phyloP scores from a whole-genome alignment of 306 rosid species.

The Mimosa pudica region DNA sequence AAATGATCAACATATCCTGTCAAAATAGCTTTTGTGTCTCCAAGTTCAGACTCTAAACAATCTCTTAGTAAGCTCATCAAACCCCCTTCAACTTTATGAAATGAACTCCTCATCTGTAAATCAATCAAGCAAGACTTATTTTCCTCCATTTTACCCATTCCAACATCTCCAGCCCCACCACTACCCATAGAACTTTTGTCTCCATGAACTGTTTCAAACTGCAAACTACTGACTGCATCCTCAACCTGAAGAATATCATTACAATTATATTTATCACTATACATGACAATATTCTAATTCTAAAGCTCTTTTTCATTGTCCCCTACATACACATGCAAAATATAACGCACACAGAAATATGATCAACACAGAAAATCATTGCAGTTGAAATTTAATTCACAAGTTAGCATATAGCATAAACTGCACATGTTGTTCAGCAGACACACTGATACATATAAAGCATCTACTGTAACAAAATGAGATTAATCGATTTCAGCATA shows the following conservation, averaged over 20 bases:
- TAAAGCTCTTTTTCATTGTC: background rate
- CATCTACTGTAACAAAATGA: background rate
- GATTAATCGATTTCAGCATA: background rate
- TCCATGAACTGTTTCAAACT: conserved; percentile 30
- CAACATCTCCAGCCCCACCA: conserved; percentile 33
- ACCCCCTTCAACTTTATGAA: conserved; percentile 63
- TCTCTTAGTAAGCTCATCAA: conserved; percentile 63
- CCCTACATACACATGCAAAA: conserved; percentile 24
- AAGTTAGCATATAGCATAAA: conserved; percentile 19
- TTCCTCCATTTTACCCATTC: conserved; percentile 42
- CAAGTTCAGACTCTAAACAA: conserved; percentile 71
- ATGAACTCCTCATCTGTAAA: conserved; percentile 51
- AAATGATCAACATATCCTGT: conserved; percentile 73
- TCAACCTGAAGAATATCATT: conserved; percentile 43
- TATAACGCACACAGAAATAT: background rate
- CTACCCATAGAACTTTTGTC: conserved; percentile 28
- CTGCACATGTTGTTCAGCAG: background rate
- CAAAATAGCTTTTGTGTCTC: conserved; percentile 51
- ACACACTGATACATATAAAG: background rate
- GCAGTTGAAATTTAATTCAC: background rate
- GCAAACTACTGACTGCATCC: conserved; percentile 30
- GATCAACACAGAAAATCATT: conserved; percentile 12
- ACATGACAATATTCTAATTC: conserved; percentile 16
- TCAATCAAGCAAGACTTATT: conserved; percentile 55
- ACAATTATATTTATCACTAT: conserved; percentile 4